Base-by-base conservation (phyloP, 306 rosid genomes). In the Abrus pulchellus region DNA sequence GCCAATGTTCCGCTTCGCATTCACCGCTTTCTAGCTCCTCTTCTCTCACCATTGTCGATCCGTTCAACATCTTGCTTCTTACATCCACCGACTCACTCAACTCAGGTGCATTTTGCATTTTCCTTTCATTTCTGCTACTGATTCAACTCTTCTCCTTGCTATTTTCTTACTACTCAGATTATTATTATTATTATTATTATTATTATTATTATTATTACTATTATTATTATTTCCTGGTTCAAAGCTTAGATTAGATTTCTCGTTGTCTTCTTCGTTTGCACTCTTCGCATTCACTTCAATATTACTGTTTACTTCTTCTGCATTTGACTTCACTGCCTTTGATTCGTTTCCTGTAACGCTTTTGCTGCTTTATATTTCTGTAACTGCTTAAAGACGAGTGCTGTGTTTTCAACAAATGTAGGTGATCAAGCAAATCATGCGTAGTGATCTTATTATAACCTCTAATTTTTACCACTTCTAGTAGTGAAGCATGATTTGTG, bases 11-110 rank as follows among this genome's bases (percentile, higher is more conserved):
- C 2, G 27, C 68, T 81, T 71, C 85, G 40, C 83, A 13, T 85
- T 75, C 89, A 78, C 80, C 34, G 8, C 81, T 57, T 12, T 78
- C 14, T 85, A 41, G 62, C 75, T 83, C 75, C 50, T 80, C 75
- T 72, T 60, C 53, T 59, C 6, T 85, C 41, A 54, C 9, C 92
- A 72, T 83, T 91, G 81, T 85, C 82, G 70, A 84, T 90, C 97
- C 89, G 61, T 68, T 68, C 36, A 53, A n/a, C 82, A 52, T 57
- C 69, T 59, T 4, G 1, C 68, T 80, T 54, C 36, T 65, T 8
- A 0, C 50, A 7, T 1, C 77, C 79, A 34, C 80, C 85, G 85
- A 81, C 80, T 65, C 81, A 40, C 59, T 62, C 64, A 67, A 33
- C 80, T 49, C 74, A 71, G 86, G 85, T 83, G 71, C 85, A 66